Conservation (phyloP, 163 green algal species). For the Coccomyxa subellipsoidea region DNA sequence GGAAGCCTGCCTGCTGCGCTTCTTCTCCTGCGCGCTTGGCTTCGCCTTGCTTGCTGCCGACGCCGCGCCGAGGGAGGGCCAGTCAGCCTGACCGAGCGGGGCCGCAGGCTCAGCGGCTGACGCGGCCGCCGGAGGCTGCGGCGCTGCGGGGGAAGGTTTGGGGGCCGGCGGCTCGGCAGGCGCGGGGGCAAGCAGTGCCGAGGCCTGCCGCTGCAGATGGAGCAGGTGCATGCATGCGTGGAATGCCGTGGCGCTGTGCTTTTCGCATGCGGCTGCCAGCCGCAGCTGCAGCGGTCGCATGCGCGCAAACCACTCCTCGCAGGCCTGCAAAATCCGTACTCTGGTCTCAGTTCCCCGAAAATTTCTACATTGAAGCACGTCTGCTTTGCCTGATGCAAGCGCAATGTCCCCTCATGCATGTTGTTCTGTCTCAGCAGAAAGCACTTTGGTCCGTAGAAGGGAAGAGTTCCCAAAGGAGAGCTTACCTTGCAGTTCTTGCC, state of each 20-base stretch:
- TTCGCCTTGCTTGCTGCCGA: not conserved
- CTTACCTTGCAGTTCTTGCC: slow-evolving; percentile 55
- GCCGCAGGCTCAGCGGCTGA: not conserved
- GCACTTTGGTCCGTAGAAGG: too few relatives aligned
- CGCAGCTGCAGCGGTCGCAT: slow-evolving; percentile 39
- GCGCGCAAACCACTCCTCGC: slow-evolving; percentile 63
- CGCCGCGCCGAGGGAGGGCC: not conserved
- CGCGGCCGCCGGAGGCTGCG: not conserved
- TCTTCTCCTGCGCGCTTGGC: not conserved
- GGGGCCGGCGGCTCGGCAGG: slow-evolving; percentile 1
- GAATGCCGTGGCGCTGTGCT: slow-evolving; percentile 36
- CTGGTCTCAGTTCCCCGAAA: too few relatives aligned
- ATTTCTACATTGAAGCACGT: too few relatives aligned
- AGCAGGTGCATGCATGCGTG: slow-evolving; percentile 48
- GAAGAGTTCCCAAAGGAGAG: too few relatives aligned
- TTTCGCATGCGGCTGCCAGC: slow-evolving; percentile 25
- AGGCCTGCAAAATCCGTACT: too few relatives aligned
- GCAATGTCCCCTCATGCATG: too few relatives aligned
- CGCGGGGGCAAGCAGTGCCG: slow-evolving; percentile 17
- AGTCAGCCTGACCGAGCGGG: not conserved
- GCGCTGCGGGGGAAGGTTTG: not conserved
- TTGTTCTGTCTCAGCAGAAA: too few relatives aligned
- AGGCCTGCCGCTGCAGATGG: slow-evolving; percentile 34
- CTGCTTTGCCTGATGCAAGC: too few relatives aligned
- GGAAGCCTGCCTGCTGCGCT: not conserved